Evolutionary conservation across 192 early-diverging fungal species (phyloP), one percentile per base, ranked within the genome.

Genomic region (Gryganskiella cystojenkinii): DNA sequence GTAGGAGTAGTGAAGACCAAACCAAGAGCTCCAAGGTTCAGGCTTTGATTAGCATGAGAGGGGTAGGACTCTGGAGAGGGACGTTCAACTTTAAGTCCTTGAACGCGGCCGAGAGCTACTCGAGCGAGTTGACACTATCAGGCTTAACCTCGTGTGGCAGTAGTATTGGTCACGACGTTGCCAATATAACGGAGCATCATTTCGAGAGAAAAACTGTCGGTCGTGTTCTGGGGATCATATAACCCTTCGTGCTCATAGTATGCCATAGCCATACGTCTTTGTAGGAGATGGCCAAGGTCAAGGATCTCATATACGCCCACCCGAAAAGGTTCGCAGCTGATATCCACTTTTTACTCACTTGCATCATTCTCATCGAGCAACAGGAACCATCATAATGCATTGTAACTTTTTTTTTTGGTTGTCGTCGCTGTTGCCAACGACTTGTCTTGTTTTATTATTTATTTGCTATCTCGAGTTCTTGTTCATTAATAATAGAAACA

Each of bases 181-280:
- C 72, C 40, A 46, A 84, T 66, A 43, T 82, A 86, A 28, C 76
- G 68, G 10, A 81, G 81, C 65, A 86, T 82, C 35, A 86, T 46
- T 30, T 79, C 61, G 46, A 73, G 64, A 20, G 67, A 60, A 28
- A 85, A 51, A 40, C 64, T 72, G 4, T 11, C 70, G 40, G 81
- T 34, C 13, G 72, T 58, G 20, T 61, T 81, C 35, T 83, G 85
- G 80, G 80, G 27, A 82, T 60, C 27, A 88, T 45, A 3, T 64
- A 57, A 42, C 87, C 87, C 25, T 80, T 75, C 5, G 87, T 57
- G 25, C 60, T 45, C 28, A 87, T 70, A 45, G 76, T 74, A 24
- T 82, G 82, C n/a, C n/a, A n/a, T n/a, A n/a, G n/a, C n/a, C n/a
- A n/a, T n/a, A n/a, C n/a, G n/a, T n/a, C n/a, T n/a, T n/a, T n/a